Evolutionary conservation across 1,139 yeast genomes (phyloP).

Genomic region (Arxiozyma bovina): DNA sequence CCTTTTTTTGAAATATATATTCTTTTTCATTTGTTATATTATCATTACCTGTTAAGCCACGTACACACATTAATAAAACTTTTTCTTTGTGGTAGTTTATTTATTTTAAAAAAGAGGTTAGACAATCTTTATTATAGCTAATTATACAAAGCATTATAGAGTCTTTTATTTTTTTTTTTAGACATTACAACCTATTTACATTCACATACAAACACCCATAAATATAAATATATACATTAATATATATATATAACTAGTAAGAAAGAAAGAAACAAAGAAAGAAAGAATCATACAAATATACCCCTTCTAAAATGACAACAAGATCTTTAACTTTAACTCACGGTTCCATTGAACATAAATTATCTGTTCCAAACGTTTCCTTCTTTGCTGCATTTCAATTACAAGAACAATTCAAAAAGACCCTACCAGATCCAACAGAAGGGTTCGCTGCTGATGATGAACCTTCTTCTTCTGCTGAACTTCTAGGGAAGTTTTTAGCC

Average conservation of each 20-base stretch:
- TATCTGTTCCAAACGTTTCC: constrained; percentile 74
- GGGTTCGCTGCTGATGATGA: constrained; percentile 81
- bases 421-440: constrained; percentile 74
- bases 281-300: background rate
- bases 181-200: too few species aligned
- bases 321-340: constrained; percentile 79
- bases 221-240: too few species aligned
- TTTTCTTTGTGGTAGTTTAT: background rate
- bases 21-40: background rate
- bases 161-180: background rate
- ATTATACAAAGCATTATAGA: background rate
- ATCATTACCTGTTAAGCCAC: background rate
- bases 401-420: constrained; percentile 72
- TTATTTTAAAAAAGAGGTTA: background rate
- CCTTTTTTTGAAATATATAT: background rate
- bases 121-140: too few species aligned
- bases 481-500: constrained; percentile 77
- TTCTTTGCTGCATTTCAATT: constrained; percentile 79
- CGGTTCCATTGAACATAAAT: constrained; percentile 80
- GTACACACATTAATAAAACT: background rate
- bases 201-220: background rate
- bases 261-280: too few species aligned
- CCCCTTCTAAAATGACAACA: constrained; percentile 29
- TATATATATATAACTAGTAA: background rate
- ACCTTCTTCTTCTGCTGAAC: constrained; percentile 82